Conservation (phyloP, 2,329 filamentous ascomycete species). For the Phoma herbarum region DNA sequence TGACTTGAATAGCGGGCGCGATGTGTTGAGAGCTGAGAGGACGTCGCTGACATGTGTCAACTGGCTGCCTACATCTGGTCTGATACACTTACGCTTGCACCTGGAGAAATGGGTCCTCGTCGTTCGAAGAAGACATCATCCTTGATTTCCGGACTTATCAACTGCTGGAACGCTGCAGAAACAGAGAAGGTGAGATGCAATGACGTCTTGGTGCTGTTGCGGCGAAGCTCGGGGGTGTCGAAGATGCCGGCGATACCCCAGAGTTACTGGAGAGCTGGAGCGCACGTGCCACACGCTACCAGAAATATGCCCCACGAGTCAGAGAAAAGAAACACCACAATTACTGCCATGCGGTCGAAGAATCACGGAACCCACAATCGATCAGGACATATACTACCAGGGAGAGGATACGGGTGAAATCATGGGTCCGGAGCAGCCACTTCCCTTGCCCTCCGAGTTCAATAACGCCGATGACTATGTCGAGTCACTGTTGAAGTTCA, state of each 20-base stretch:
- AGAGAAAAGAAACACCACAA: constrained; percentile 15
- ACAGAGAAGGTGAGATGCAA: neutral
- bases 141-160: neutral
- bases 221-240: constrained; percentile 20
- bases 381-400: neutral
- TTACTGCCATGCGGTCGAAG: constrained; percentile 21
- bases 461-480: constrained; percentile 78
- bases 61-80: constrained; percentile 13
- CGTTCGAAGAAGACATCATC: constrained; percentile 51
- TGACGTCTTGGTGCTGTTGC: constrained; percentile 18
- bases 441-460: constrained; percentile 78
- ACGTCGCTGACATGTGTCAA: constrained; percentile 74
- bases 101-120: constrained; percentile 61
- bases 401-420: constrained; percentile 26
- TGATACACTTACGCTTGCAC: constrained; percentile 55
- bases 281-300: constrained; percentile 22
- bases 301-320: constrained; percentile 21
- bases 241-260: constrained; percentile 5
- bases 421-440: constrained; percentile 60
- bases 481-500: constrained; percentile 78
- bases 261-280: constrained; percentile 9
- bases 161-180: neutral
- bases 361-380: constrained; percentile 17
- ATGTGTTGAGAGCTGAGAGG: constrained; percentile 78
- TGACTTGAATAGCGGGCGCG: constrained; percentile 88